These are phyloP conservation scores for Hypomontagnella submonticulosa DNA, from an alignment of 495 filamentous ascomycete genomes.

Conservation along the genomic window DNA sequence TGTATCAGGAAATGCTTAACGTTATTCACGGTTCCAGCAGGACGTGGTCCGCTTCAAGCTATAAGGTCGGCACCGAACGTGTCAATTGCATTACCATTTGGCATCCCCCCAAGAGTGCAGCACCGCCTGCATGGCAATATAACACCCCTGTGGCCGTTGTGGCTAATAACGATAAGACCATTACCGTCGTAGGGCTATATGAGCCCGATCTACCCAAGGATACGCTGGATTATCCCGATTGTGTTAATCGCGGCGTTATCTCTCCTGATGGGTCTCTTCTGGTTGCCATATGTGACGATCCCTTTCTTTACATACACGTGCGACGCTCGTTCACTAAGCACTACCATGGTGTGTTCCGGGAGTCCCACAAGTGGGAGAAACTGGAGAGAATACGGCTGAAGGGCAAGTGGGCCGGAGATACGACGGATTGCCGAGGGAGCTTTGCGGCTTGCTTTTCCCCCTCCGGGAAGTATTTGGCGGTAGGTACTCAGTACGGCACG, in stretches of 20 bases:
- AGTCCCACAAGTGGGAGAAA: slow-evolving; percentile 53
- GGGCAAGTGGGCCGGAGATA: slow-evolving; percentile 60
- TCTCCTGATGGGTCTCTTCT: slow-evolving; percentile 87
- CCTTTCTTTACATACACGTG: slow-evolving; percentile 82
- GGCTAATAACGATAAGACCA: slow-evolving; percentile 87
- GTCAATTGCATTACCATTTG: slow-evolving; percentile 69
- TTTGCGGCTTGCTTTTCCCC: slow-evolving; percentile 66
- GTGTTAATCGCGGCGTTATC: slow-evolving; percentile 91
- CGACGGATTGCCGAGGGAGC: slow-evolving; percentile 61
- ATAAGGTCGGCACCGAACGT: slow-evolving; percentile 58
- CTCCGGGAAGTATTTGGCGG: slow-evolving; percentile 62
- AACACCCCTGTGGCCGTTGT: slow-evolving; percentile 59
- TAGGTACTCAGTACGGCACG: slow-evolving; percentile 67
- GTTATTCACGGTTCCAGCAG: slow-evolving; percentile 51
- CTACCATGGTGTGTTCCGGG: slow-evolving; percentile 31
- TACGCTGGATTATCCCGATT: slow-evolving; percentile 75
- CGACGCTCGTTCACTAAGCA: slow-evolving; percentile 50
- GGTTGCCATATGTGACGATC: slow-evolving; percentile 85
- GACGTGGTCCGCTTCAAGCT: slow-evolving; percentile 51
- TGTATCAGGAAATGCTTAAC: slow-evolving; percentile 46
- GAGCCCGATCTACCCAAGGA: slow-evolving; percentile 61
- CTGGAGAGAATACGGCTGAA: slow-evolving; percentile 59
- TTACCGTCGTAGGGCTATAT: slow-evolving; percentile 77
- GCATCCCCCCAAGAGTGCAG: slow-evolving; percentile 52
- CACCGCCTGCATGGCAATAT: slow-evolving; percentile 50